Evolutionary conservation across 257 asterid species (phyloP).

Genomic region (Knoxia roxburghii): DNA sequence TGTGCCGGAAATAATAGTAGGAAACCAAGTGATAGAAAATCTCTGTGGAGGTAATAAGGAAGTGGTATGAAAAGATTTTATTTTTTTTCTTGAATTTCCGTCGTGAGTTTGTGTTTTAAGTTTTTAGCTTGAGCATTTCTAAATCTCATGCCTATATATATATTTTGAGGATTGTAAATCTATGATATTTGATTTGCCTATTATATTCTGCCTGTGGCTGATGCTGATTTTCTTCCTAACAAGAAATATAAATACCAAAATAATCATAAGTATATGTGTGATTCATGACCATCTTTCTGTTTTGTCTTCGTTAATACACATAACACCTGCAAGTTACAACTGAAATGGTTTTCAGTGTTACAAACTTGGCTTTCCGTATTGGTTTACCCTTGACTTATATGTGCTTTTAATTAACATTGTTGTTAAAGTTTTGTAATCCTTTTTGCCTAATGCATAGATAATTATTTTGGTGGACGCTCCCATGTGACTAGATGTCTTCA

Average conservation of each 20-base stretch:
- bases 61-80: too few species aligned
- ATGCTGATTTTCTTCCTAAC: background rate
- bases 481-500: background rate
- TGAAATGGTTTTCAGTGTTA: background rate
- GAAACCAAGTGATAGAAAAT: background rate
- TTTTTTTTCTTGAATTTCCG: background rate
- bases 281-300: background rate
- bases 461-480: background rate
- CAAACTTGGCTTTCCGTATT: background rate
- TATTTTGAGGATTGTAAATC: background rate
- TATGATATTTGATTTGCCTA: background rate
- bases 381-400: background rate
- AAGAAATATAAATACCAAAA: too few species aligned
- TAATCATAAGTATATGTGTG: too few species aligned
- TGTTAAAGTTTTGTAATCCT: background rate
- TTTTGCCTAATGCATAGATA: background rate
- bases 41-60: too few species aligned
- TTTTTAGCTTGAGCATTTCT: background rate
- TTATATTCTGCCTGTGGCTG: constrained; percentile 1
- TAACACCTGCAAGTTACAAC: background rate
- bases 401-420: background rate
- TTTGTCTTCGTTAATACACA: background rate
- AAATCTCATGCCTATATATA: too few species aligned
- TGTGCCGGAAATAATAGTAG: background rate
- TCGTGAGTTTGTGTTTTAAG: background rate